phyloP scores from a whole-genome alignment of 2,329 filamentous ascomycete genomes.

The Arthroderma sp. region DNA sequence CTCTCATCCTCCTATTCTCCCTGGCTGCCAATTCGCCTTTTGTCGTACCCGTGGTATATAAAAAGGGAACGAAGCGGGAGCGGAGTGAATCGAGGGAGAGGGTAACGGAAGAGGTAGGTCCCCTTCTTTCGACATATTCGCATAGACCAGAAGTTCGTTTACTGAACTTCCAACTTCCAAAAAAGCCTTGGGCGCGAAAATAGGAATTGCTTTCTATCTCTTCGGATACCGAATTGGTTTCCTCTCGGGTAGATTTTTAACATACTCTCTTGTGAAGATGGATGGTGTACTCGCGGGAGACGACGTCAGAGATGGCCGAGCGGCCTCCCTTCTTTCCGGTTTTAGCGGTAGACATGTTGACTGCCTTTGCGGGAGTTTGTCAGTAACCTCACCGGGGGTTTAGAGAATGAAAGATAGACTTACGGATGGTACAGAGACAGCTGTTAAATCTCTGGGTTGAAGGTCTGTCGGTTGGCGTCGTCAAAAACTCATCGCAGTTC shows the following conservation, averaged over 20 bases:
- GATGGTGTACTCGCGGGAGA: slow-evolving; percentile 99
- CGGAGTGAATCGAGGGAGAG: too few species aligned
- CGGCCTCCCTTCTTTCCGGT: slow-evolving; percentile 58
- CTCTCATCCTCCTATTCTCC: neutral
- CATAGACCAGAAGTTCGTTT: too few species aligned
- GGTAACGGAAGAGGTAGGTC: too few species aligned
- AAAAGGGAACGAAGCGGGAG: too few species aligned
- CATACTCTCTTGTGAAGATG: slow-evolving; percentile 99
- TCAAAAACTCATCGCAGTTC: neutral
- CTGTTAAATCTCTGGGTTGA: slow-evolving; percentile 6
- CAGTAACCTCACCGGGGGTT: neutral
- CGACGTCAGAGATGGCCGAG: slow-evolving; percentile 97
- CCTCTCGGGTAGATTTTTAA: slow-evolving; percentile 23
- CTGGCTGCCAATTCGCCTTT: too few species aligned
- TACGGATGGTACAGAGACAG: slow-evolving; percentile 7
- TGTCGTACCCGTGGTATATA: too few species aligned
- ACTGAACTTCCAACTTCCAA: too few species aligned
- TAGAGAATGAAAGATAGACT: neutral
- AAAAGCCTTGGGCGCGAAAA: too few species aligned
- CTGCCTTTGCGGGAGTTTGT: slow-evolving; percentile 1
- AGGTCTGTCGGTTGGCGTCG: slow-evolving; percentile 4
- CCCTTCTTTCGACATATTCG: too few species aligned
- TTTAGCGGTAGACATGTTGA: slow-evolving; percentile 54
- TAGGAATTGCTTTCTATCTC: too few species aligned
- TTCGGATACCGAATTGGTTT: too few species aligned